phyloP scores from a whole-genome alignment of 441 rosid species.

The Brassica balearica region DNA sequence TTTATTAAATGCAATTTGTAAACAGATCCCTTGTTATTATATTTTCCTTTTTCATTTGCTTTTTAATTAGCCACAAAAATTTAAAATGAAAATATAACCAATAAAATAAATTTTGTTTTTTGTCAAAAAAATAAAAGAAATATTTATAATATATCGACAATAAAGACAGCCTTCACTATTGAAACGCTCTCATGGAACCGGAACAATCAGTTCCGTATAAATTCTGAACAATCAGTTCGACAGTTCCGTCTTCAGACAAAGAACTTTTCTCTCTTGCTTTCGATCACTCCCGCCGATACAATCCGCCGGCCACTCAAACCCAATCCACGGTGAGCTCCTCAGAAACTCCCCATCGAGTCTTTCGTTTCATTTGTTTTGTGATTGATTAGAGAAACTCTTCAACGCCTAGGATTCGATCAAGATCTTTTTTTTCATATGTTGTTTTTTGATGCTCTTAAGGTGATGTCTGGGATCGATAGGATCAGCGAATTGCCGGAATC shows the following conservation, averaged over 20 bases:
- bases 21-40: no score
- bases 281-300: not conserved
- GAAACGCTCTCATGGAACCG: not conserved
- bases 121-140: no score
- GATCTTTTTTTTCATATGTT: not conserved
- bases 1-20: no score
- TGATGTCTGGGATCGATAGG: not conserved
- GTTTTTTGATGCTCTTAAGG: constrained; percentile 2
- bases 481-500: constrained; percentile 26
- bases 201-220: not conserved
- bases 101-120: not conserved
- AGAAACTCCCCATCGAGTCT: not conserved
- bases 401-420: constrained; percentile 1
- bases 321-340: not conserved
- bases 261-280: not conserved
- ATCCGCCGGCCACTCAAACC: not conserved
- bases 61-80: no score
- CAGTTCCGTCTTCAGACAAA: not conserved
- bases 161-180: not conserved
- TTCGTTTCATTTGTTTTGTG: not conserved
- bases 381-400: constrained; percentile 4
- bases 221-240: no score
- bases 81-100: not conserved
- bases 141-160: not conserved
- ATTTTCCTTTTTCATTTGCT: no score